Base-by-base conservation (phyloP, 192 early-diverging fungal species). In the Lunasporangiospora selenospora region DNA sequence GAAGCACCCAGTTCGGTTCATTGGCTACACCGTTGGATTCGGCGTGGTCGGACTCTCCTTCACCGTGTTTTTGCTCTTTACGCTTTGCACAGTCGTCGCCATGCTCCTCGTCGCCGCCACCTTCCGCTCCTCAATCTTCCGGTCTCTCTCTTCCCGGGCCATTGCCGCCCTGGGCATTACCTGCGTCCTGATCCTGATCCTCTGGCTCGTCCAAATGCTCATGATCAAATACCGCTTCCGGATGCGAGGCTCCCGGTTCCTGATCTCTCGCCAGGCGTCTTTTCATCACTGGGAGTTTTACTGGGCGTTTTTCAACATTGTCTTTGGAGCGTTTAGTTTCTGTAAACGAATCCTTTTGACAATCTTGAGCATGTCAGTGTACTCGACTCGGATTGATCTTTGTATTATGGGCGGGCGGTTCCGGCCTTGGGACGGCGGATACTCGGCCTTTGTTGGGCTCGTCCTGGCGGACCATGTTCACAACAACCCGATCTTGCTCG, bases 271-370 rank as follows among this genome's bases (percentile, higher is more conserved):
- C 32, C 69, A 73, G 21, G 61, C 69, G 3, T 31, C 47, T 10
- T 73, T 73, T 37, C 54, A 73, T 32, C 69, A 73, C 7, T 73
- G 69, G 69, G 69, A 73, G 24, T 73, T 73, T 40, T 73, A 58
- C 40, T 73, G 69, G 69, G 69, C 69, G 27, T 73, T 73, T 30
- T 73, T 73, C 55, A 73, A 73, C 18, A 73, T 73, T 15, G 69
- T 73, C 43, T 73, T 73, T 63, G 69, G 69, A 1, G 69, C 69
- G 12, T 73, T 73, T 16, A 50, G 60, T 18, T 73, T 73, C 69
- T 73, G 26, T 32, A 73, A 73, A 19, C 46, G 69, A 2, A 63
- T 73, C 23, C 27, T 53, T 3, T 29, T 73, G 9, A 52, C 44
- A 8, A 56, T 73, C 6, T 36, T 73, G 18, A 58, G 53, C 19